Evolutionary conservation across 208 protist genomes (phyloP).

Genomic region (Herpetomonas samuelpessoai): DNA sequence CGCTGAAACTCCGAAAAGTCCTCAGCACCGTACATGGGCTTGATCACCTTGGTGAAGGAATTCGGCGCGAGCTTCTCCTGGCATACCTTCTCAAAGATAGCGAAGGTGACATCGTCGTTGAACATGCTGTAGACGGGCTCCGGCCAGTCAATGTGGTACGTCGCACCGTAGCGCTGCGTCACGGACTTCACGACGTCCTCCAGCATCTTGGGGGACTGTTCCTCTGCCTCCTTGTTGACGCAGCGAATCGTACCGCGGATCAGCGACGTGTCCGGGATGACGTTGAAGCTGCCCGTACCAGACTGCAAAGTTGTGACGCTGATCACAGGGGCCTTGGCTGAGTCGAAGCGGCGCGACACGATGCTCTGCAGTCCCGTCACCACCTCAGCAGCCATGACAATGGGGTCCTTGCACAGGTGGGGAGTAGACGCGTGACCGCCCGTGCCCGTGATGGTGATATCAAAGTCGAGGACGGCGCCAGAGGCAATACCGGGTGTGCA

Average conservation of each 20-base stretch:
- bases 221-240: constrained; percentile 34
- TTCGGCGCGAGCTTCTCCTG: constrained; percentile 23
- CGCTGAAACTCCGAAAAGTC: constrained; percentile 40
- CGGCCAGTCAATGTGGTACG: constrained; percentile 20
- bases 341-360: constrained; percentile 46
- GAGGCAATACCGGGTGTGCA: constrained; percentile 28
- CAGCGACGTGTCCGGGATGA: constrained; percentile 56
- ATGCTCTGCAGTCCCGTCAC: constrained; percentile 53
- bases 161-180: constrained; percentile 40
- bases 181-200: constrained; percentile 39
- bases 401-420: constrained; percentile 52
- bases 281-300: constrained; percentile 59
- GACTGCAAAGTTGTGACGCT: constrained; percentile 48
- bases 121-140: constrained; percentile 35
- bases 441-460: constrained; percentile 43
- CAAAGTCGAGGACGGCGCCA: constrained; percentile 40
- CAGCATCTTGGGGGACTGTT: constrained; percentile 31
- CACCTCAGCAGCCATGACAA: constrained; percentile 57
- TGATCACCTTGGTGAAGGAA: not conserved
- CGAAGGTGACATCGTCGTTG: constrained; percentile 23
- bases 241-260: constrained; percentile 52
- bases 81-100: constrained; percentile 32
- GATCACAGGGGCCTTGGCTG: constrained; percentile 40
- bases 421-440: constrained; percentile 60
- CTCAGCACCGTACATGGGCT: constrained; percentile 13